Percentiles rank a stretch among this genome's conserved stretches.
Evolutionary conservation across 2,329 filamentous ascomycete genomes (phyloP).

Genomic region (Neofusicoccum parvum): DNA sequence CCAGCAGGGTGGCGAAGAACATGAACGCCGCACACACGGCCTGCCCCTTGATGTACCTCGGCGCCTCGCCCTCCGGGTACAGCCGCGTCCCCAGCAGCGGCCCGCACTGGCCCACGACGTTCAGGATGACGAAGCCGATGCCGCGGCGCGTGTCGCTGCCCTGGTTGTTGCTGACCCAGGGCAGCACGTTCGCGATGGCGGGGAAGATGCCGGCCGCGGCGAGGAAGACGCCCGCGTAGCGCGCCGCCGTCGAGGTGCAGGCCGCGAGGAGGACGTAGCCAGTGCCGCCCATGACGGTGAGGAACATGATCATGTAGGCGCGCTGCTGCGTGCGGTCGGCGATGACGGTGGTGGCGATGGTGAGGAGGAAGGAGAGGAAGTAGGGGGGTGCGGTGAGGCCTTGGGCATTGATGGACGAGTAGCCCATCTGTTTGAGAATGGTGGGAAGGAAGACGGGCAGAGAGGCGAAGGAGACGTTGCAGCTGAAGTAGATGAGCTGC

Average conservation of each 20-base stretch:
- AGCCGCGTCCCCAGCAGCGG: conserved; percentile 39
- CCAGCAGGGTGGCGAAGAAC: conserved; percentile 39
- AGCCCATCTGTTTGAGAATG: conserved; percentile 60
- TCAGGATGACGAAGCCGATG: conserved; percentile 66
- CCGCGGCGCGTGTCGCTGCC: conserved; percentile 69
- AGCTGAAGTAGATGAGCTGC: conserved; percentile 40
- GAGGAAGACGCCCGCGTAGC: conserved; percentile 57
- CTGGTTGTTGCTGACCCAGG: conserved; percentile 71
- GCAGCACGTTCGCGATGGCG: conserved; percentile 69
- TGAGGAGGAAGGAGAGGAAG: conserved; percentile 66
- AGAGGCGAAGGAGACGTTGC: conserved; percentile 56
- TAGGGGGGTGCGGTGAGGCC: conserved; percentile 73
- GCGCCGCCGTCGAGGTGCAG: conserved; percentile 48
- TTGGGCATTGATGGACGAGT: conserved; percentile 66
- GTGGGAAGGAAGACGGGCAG: conserved; percentile 48
- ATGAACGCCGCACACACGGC: conserved; percentile 41
- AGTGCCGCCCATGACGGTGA: conserved; percentile 60
- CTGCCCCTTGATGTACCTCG: conserved; percentile 39
- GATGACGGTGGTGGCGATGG: conserved; percentile 62
- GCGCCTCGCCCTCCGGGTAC: conserved; percentile 36
- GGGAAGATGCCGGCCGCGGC: conserved; percentile 67
- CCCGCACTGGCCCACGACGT: conserved; percentile 62
- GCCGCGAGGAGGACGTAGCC: conserved; percentile 69
- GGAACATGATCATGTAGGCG: conserved; percentile 59
- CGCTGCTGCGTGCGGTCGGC: conserved; percentile 69